Evolutionary conservation across 108 stramenopile species (phyloP).

Genomic region (Nitzschia palea): DNA sequence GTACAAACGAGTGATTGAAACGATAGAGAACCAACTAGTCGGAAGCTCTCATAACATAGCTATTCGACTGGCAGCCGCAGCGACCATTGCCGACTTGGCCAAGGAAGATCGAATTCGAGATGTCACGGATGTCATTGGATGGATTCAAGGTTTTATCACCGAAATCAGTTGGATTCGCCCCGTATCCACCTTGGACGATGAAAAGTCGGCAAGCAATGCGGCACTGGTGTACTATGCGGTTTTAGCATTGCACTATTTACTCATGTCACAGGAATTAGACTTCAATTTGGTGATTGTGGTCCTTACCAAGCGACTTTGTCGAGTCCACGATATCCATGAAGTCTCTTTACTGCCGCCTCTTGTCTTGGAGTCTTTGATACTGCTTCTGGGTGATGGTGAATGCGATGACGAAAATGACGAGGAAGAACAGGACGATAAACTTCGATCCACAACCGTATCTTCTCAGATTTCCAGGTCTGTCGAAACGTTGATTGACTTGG

Average conservation of each 20-base stretch:
- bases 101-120: conserved; percentile 66
- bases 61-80: conserved; percentile 63
- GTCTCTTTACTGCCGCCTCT: conserved; percentile 38
- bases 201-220: conserved; percentile 2
- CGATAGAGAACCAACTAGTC: conserved; percentile 47
- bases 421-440: conserved; percentile 2
- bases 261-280: conserved; percentile 66
- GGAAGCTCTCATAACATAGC: conserved; percentile 11
- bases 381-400: conserved; percentile 66
- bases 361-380: conserved; percentile 55
- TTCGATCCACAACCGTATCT: conserved; percentile 21
- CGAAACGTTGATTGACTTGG: conserved; percentile 44
- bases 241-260: conserved; percentile 51
- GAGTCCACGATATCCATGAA: conserved; percentile 34
- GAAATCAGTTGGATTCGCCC: conserved; percentile 49
- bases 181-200: conserved; percentile 42
- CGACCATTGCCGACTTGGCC: conserved; percentile 66
- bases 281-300: conserved; percentile 73
- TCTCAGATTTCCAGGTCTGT: conserved; percentile 48
- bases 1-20: conserved; percentile 61
- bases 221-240: conserved; percentile 55
- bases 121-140: conserved; percentile 61
- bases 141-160: conserved; percentile 59
- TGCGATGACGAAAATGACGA: conserved; percentile 40
- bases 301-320: conserved; percentile 58